These are phyloP conservation scores for Cercospora janseana DNA, from an alignment of 2,329 filamentous ascomycete genomes.

Conservation along the genomic window DNA sequence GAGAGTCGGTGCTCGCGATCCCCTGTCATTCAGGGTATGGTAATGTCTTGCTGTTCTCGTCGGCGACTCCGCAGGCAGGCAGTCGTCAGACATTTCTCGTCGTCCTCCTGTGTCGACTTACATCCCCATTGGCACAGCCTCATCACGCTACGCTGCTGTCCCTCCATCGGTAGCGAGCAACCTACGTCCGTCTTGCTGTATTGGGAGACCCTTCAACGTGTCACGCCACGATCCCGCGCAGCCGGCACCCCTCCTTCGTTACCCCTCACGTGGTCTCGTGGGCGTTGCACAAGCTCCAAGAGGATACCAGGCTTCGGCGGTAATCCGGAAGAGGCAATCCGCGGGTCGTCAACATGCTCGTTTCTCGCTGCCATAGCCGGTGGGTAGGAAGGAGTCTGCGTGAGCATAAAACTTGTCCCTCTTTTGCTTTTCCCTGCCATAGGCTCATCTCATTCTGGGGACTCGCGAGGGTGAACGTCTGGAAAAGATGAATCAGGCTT, in stretches of 20 bases:
- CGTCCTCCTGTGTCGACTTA: background rate
- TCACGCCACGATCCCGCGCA: background rate
- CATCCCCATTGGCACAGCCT: background rate
- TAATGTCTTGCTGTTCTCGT: background rate
- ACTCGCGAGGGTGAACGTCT: background rate
- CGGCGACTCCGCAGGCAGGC: background rate
- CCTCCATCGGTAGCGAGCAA: background rate
- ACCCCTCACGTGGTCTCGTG: constrained; percentile 1
- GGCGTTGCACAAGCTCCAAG: background rate
- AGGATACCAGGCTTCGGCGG: constrained; percentile 1
- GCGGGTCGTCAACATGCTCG: constrained; percentile 3
- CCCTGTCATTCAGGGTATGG: background rate
- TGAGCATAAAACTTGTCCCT: constrained; percentile 1
- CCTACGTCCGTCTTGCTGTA: constrained; percentile 5
- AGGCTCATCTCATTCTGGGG: background rate
- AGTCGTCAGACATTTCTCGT: constrained; percentile 3
- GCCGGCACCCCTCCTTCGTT: background rate
- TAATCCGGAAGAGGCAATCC: constrained; percentile 7
- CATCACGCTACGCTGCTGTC: background rate
- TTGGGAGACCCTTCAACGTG: background rate
- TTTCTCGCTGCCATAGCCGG: constrained; percentile 5
- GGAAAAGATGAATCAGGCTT: background rate
- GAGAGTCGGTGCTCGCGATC: background rate
- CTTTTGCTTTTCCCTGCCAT: background rate
- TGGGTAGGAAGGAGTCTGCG: background rate